Conservation (phyloP, 495 filamentous ascomycete species). For the Tuber borchii region DNA sequence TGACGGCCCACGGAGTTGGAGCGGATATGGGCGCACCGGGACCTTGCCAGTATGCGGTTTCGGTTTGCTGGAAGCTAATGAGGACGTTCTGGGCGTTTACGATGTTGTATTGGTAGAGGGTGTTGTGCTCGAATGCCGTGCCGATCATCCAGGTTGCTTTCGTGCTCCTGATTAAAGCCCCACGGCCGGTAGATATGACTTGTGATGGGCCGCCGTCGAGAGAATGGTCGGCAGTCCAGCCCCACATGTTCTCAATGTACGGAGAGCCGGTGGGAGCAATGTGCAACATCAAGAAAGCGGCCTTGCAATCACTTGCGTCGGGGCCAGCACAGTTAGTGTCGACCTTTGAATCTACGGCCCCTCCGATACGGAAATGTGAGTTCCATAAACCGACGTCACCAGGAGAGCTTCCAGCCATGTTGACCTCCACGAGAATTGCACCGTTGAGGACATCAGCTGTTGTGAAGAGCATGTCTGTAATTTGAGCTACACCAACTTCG, state of each 20-base stretch:
- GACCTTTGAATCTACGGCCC: conserved; percentile 48
- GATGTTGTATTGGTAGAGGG: conserved; percentile 77
- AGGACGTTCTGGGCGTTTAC: conserved; percentile 61
- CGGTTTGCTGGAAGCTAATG: conserved; percentile 73
- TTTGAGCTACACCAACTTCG: conserved; percentile 53
- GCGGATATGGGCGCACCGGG: conserved; percentile 38
- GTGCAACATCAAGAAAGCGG: conserved; percentile 50
- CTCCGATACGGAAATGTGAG: conserved; percentile 54
- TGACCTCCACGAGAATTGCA: conserved; percentile 69
- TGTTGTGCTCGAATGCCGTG: conserved; percentile 69
- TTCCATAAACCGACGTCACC: conserved; percentile 58
- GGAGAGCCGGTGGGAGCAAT: conserved; percentile 47
- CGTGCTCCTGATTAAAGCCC: conserved; percentile 55
- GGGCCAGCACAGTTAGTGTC: conserved; percentile 44
- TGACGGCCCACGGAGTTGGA: conserved; percentile 43
- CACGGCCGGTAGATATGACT: conserved; percentile 64
- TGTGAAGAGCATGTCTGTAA: conserved; percentile 51
- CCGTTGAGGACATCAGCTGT: conserved; percentile 60
- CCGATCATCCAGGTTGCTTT: conserved; percentile 59
- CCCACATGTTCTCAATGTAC: conserved; percentile 59
- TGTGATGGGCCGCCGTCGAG: conserved; percentile 52
- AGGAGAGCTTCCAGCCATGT: conserved; percentile 49
- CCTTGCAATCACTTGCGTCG: conserved; percentile 47
- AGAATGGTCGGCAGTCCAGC: conserved; percentile 55
- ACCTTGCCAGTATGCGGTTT: conserved; percentile 56